A percentile compares a stretch with the other conserved stretches of the same genome.
Evolutionary conservation across 2,329 filamentous ascomycete species (phyloP).

Genomic region (Fusarium sp.): DNA sequence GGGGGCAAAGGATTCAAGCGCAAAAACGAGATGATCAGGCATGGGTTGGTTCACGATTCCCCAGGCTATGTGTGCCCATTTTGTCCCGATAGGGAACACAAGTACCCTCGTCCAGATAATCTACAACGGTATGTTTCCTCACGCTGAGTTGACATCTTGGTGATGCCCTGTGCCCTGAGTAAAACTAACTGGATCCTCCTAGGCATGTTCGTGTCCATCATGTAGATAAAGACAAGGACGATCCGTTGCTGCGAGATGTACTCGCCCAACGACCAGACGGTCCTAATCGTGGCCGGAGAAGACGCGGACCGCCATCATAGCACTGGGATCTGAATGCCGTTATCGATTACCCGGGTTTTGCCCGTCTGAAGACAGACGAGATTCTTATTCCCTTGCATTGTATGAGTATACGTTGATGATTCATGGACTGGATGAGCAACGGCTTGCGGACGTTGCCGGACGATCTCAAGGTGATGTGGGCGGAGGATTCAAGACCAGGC

Average conservation of each 20-base stretch:
- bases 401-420: conserved; percentile 29
- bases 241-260: conserved; percentile 83
- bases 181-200: conserved; percentile 20
- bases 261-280: conserved; percentile 88
- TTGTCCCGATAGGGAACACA: conserved; percentile 92
- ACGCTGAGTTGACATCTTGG: not conserved
- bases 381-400: conserved; percentile 16
- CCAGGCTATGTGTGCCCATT: conserved; percentile 97
- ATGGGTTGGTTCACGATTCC: conserved; percentile 91
- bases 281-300: conserved; percentile 81
- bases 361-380: conserved; percentile 8
- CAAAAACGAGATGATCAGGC: conserved; percentile 79
- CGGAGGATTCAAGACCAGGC: conserved; percentile 30
- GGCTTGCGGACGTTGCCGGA: conserved; percentile 5
- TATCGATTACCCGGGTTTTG: not conserved
- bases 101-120: conserved; percentile 95
- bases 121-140: conserved; percentile 77
- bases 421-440: conserved; percentile 7
- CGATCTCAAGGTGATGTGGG: conserved; percentile 6
- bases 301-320: conserved; percentile 64
- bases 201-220: conserved; percentile 96
- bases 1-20: conserved; percentile 77
- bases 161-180: not conserved
- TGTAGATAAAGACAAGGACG: conserved; percentile 88
- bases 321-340: not conserved